phyloP scores from a whole-genome alignment of 2,329 filamentous ascomycete genomes.

The Clonostachys byssicola region DNA sequence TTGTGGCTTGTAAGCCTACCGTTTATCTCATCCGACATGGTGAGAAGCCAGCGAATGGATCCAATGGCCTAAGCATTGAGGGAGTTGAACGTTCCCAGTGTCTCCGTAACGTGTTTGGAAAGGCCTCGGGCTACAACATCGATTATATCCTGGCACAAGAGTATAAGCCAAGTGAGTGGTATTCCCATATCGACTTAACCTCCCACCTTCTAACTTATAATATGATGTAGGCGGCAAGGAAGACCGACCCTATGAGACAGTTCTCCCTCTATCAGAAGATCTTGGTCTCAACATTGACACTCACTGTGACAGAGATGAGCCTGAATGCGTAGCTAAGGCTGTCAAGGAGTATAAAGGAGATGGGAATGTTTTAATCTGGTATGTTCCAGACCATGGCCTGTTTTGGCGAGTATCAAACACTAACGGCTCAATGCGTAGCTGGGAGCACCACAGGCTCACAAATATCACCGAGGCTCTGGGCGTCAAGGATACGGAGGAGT shows the following conservation, averaged over 20 bases:
- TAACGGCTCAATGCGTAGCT: slow-evolving; percentile 25
- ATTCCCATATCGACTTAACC: no score
- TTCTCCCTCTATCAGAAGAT: slow-evolving; percentile 49
- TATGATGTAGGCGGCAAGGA: slow-evolving; percentile 38
- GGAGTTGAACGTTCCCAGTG: slow-evolving; percentile 55
- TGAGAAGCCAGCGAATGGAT: slow-evolving; percentile 50
- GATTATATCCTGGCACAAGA: slow-evolving; percentile 53
- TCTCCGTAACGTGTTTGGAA: slow-evolving; percentile 51
- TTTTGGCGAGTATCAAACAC: no score
- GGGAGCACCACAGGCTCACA: slow-evolving; percentile 52
- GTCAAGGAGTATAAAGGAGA: slow-evolving; percentile 39
- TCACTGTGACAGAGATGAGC: slow-evolving; percentile 51
- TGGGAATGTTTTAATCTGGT: slow-evolving; percentile 57
- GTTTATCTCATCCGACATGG: slow-evolving; percentile 63
- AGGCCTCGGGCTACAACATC: slow-evolving; percentile 46
- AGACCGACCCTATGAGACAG: slow-evolving; percentile 50
- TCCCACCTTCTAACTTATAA: background rate
- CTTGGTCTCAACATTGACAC: slow-evolving; percentile 50
- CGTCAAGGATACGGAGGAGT: slow-evolving; percentile 40
- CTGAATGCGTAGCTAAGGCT: slow-evolving; percentile 46
- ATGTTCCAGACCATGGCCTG: background rate
- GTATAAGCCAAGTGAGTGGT: slow-evolving; percentile 36
- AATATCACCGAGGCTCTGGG: slow-evolving; percentile 49
- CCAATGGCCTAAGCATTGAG: slow-evolving; percentile 40
- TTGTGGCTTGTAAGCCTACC: slow-evolving; percentile 30